Conservation (phyloP, 1,139 yeast genomes). For the Geotrichum candidum region DNA sequence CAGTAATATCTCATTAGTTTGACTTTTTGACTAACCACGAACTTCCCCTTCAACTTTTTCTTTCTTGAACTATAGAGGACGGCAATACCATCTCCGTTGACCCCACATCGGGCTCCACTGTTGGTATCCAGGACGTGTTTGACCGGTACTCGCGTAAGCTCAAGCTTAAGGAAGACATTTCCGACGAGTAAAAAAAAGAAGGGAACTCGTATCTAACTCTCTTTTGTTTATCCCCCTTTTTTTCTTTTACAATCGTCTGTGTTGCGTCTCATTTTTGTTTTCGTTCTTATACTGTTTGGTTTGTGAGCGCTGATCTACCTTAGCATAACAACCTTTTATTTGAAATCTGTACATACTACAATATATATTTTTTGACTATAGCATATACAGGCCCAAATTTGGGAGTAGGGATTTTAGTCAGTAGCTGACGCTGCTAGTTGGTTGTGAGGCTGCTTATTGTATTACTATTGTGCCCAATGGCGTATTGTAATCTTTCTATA, state of each 20-base stretch:
- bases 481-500: too few species aligned
- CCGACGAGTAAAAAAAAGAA: constrained; percentile 12
- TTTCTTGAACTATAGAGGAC: constrained; percentile 46
- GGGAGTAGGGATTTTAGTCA: too few species aligned
- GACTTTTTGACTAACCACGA: background rate
- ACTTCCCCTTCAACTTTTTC: background rate
- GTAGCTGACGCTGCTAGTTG: background rate
- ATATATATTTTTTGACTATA: background rate
- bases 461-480: too few species aligned
- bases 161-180: constrained; percentile 44
- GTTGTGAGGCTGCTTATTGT: background rate
- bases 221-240: background rate
- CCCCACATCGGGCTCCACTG: constrained; percentile 43
- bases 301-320: background rate
- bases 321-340: background rate
- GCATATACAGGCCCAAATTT: background rate
- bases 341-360: background rate
- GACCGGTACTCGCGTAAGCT: constrained; percentile 54
- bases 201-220: background rate
- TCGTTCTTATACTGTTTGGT: background rate
- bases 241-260: background rate
- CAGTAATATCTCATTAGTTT: background rate
- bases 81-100: constrained; percentile 64
- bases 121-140: constrained; percentile 37
- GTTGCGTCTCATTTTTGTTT: background rate